Conservation (phyloP, 78 protist species). For the Dictyostelium brefeldianum region DNA sequence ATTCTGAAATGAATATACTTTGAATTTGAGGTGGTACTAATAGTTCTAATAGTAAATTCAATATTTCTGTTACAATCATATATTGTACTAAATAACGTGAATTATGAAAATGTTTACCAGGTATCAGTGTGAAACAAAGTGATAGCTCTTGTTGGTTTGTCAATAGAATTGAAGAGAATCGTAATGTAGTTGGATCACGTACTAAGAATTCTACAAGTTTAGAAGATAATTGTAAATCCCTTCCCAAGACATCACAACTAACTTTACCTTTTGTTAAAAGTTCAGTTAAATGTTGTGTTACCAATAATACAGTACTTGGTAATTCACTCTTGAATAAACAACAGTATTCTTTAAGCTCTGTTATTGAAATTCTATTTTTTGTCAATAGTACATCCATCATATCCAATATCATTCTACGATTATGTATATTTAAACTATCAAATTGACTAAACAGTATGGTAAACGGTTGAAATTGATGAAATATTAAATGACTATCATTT, state of each 20-base stretch:
- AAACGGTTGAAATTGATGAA: slow-evolving; percentile 80
- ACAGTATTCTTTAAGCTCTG: slow-evolving; percentile 47
- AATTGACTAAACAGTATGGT: slow-evolving; percentile 61
- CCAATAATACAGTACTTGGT: slow-evolving; percentile 75
- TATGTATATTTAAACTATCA: slow-evolving; percentile 24
- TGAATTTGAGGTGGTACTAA: slow-evolving; percentile 29
- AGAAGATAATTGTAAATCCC: slow-evolving; percentile 13
- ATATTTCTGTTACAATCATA: slow-evolving; percentile 17
- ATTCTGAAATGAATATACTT: slow-evolving; percentile 29
- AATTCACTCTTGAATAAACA: slow-evolving; percentile 17
- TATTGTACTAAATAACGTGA: slow-evolving; percentile 30
- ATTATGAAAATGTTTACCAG: slow-evolving; percentile 13
- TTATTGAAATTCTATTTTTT: slow-evolving; percentile 38
- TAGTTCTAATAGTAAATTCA: slow-evolving; percentile 34
- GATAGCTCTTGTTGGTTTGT: background rate
- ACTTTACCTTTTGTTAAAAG: slow-evolving; percentile 40
- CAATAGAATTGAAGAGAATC: slow-evolving; percentile 17
- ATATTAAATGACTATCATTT: slow-evolving; percentile 5
- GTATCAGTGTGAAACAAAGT: slow-evolving; percentile 34
- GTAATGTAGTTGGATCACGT: background rate
- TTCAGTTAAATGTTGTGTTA: slow-evolving; percentile 67
- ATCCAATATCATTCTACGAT: slow-evolving; percentile 70
- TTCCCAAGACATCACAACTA: slow-evolving; percentile 14
- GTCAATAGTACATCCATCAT: slow-evolving; percentile 77
- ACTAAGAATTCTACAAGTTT: background rate